Evolutionary conservation across 306 rosid species (phyloP), one percentile per base, ranked within the genome.

Genomic region (Spatholobus suberectus): DNA sequence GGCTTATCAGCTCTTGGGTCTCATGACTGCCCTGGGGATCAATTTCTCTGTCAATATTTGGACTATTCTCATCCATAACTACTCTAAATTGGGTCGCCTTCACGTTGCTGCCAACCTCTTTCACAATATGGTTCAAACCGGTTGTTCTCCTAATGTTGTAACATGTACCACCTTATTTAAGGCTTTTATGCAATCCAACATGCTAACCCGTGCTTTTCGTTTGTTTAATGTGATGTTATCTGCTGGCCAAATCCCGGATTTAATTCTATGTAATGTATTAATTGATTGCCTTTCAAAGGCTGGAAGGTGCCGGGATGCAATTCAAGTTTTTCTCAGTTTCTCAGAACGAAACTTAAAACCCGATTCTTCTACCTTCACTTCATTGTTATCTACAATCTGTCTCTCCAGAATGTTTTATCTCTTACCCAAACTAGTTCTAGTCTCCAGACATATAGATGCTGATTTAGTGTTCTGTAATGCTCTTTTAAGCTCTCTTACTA

Each of bases 391-490:
- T 29, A 38, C 83, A 63, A 61, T 88, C 49, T 80, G 70, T 70
- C 74, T 55, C 67, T 88, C 90, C 23, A 52, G 89, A 80, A 83
- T 43, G 85, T 84, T 89, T 84, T 24, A 62, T 72, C 89, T 86
- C 57, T 80, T 89, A 67, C 89, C 90, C 63, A 62, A 90, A 68
- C 51, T 88, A 76, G 58, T 65, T 65, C 59, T 10, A 52, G 83
- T 55, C 51, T 83, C 51, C 40, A 73, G 86, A 69, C 65, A 71
- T 83, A 17, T 57, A 72, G 88, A 86, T 71, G 78, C 73, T 72
- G 97, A 92, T 86, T 67, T 90, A 79, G 89, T 89, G 20, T 81
- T 87, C 40, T 89, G 85, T 57, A 92, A 92, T 83, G 84, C 93
- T 11, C 88, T 92, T 74, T 79, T 92, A n/a, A 86, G 80, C 59